Conservation (phyloP, 768 basidiomycete species). For the Astraeus odoratus region DNA sequence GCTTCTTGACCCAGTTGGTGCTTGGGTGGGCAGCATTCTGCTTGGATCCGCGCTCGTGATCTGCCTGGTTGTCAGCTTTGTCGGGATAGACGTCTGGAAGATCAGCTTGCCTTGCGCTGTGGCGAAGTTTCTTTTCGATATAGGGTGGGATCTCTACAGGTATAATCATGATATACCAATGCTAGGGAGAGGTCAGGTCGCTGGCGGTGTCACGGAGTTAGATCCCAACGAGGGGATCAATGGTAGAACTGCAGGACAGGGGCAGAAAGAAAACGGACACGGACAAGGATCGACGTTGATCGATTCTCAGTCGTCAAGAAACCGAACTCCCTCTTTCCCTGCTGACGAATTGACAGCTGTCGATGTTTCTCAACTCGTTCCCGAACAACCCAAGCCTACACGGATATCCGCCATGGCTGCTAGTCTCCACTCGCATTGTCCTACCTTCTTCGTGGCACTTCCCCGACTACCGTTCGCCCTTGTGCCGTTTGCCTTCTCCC, state of each 20-base stretch:
- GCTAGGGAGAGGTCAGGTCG: slow-evolving; percentile 6
- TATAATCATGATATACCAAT: slow-evolving; percentile 22
- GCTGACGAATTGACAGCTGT: slow-evolving; percentile 4
- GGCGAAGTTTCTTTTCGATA: slow-evolving; percentile 64
- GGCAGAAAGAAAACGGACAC: neutral
- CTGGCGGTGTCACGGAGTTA: neutral
- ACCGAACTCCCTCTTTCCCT: neutral
- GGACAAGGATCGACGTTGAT: neutral
- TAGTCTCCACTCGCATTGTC: slow-evolving; percentile 42
- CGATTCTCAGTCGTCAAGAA: neutral
- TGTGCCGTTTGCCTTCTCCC: slow-evolving; percentile 87
- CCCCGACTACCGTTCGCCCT: slow-evolving; percentile 73
- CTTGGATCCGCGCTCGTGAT: slow-evolving; percentile 63
- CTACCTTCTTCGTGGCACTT: slow-evolving; percentile 60
- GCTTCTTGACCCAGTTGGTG: slow-evolving; percentile 68
- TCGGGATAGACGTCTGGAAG: slow-evolving; percentile 75
- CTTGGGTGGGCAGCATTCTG: slow-evolving; percentile 63
- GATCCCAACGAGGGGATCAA: neutral
- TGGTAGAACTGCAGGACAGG: neutral
- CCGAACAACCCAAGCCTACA: neutral
- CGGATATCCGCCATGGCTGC: neutral
- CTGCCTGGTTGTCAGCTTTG: slow-evolving; percentile 69
- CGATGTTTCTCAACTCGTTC: neutral
- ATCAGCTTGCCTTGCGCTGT: slow-evolving; percentile 78
- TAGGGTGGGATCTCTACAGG: slow-evolving; percentile 50